phyloP scores from a whole-genome alignment of 371 early-diverging fungal species.

The Lichtheimia corymbifera region DNA sequence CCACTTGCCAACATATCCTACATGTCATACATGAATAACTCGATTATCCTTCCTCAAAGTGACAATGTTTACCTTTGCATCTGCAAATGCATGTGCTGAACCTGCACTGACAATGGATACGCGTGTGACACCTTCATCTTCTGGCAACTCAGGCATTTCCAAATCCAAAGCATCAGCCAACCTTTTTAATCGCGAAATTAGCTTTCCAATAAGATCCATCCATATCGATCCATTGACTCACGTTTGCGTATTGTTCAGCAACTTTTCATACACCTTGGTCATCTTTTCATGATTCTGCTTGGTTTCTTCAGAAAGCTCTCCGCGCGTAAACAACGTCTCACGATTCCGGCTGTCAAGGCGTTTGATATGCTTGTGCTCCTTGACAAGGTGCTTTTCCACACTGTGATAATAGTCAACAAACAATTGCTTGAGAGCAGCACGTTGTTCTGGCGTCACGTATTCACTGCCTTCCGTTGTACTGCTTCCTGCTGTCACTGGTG shows the following conservation, averaged over 20 bases:
- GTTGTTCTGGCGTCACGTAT: conserved; percentile 54
- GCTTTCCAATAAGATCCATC: background rate
- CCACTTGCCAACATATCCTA: conserved; percentile 54
- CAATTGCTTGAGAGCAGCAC: conserved; percentile 55
- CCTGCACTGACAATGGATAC: conserved; percentile 53
- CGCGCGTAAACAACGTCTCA: conserved; percentile 79
- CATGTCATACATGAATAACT: conserved; percentile 14
- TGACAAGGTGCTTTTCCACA: conserved; percentile 64
- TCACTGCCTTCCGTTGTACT: conserved; percentile 14
- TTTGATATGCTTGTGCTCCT: conserved; percentile 75
- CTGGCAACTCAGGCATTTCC: conserved; percentile 78
- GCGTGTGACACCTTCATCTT: conserved; percentile 57
- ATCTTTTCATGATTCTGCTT: conserved; percentile 78
- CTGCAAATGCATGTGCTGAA: conserved; percentile 32
- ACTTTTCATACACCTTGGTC: conserved; percentile 72
- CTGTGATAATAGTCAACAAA: conserved; percentile 71
- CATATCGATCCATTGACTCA: conserved; percentile 14
- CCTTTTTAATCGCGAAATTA: conserved; percentile 16
- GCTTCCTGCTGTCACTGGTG: conserved; percentile 10
- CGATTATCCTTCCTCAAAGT: conserved; percentile 21
- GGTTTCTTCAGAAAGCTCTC: conserved; percentile 81
- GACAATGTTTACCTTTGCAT: conserved; percentile 42
- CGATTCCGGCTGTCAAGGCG: conserved; percentile 78
- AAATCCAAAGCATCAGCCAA: conserved; percentile 65
- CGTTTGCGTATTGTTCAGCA: conserved; percentile 59